Conservation (phyloP, 2,329 filamentous ascomycete genomes). For the Pseudocercospora cruenta region DNA sequence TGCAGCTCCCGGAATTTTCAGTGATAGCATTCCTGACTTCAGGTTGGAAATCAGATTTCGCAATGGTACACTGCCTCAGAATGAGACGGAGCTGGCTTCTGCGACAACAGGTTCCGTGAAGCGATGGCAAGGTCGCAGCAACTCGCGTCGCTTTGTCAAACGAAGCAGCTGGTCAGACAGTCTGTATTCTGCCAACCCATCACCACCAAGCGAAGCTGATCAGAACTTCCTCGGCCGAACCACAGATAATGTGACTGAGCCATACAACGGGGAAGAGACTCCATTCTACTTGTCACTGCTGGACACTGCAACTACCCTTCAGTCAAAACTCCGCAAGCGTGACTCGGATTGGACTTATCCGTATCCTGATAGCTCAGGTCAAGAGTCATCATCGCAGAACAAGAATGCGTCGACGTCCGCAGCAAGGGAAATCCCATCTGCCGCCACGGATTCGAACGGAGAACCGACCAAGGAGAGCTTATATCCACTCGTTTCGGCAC, state of each 20-base stretch:
- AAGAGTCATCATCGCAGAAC: background rate
- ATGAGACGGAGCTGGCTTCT: constrained; percentile 32
- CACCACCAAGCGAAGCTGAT: constrained; percentile 67
- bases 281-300: constrained; percentile 85
- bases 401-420: constrained; percentile 51
- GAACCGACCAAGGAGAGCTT: constrained; percentile 72
- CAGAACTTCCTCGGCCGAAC: constrained; percentile 83
- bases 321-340: constrained; percentile 26
- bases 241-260: constrained; percentile 71
- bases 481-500: constrained; percentile 68
- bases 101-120: constrained; percentile 5
- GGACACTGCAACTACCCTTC: constrained; percentile 39
- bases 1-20: constrained; percentile 71
- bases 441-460: constrained; percentile 67
- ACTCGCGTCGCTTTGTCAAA: constrained; percentile 10
- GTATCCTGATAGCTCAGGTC: constrained; percentile 24
- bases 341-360: constrained; percentile 30
- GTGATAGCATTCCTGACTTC: constrained; percentile 74
- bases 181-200: constrained; percentile 54
- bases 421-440: constrained; percentile 62
- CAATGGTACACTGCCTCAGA: constrained; percentile 52
- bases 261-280: constrained; percentile 82
- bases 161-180: constrained; percentile 32
- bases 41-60: constrained; percentile 71
- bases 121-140: constrained; percentile 16